phyloP scores from a whole-genome alignment of 305 asterid genomes.

The Fraxinus baroniana region DNA sequence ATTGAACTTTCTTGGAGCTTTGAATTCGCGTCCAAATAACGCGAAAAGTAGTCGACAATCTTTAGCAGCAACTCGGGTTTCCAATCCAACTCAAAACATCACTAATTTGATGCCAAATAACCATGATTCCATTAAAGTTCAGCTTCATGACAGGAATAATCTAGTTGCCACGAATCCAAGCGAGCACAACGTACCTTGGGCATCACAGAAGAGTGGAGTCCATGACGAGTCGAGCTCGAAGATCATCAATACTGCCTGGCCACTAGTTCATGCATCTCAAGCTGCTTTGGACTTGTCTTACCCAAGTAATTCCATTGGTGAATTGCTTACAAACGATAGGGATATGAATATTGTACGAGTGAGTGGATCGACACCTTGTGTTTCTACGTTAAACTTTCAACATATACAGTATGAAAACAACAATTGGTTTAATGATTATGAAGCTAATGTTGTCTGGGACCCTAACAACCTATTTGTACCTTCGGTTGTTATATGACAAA shows the following conservation, averaged over 20 bases:
- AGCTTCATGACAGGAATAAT: not conserved
- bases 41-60: not conserved
- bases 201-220: not conserved
- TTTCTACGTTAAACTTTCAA: not conserved
- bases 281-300: not conserved
- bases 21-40: not conserved
- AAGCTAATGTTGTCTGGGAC: not conserved
- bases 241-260: not conserved
- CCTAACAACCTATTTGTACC: not conserved
- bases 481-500: not conserved
- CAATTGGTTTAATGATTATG: not conserved
- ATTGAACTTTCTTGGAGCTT: not conserved
- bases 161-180: not conserved
- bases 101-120: not conserved
- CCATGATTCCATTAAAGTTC: not conserved
- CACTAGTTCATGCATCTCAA: not conserved
- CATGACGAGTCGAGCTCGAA: not conserved
- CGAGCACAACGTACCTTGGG: not conserved
- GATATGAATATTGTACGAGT: not conserved
- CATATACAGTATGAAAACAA: not conserved
- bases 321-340: not conserved
- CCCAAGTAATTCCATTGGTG: not conserved
- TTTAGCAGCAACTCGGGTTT: not conserved
- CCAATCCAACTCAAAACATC: not conserved
- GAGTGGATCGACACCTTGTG: not conserved